phyloP scores from a whole-genome alignment of 768 basidiomycete species.

The Rhizopogon vinicolor region DNA sequence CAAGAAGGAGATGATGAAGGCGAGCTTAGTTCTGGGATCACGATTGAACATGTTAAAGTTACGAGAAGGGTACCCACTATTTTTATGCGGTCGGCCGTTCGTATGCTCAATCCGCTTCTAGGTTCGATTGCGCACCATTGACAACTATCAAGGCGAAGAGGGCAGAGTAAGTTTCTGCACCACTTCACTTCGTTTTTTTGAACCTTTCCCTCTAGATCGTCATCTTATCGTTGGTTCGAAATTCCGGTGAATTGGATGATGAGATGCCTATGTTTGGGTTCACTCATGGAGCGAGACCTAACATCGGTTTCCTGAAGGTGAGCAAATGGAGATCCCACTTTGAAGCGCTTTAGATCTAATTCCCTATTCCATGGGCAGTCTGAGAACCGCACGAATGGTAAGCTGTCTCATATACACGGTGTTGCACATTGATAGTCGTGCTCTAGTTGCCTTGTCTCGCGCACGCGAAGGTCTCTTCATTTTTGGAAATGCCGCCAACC shows the following conservation, averaged over 20 bases:
- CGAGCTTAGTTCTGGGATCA: constrained; percentile 6
- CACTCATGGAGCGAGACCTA: constrained; percentile 20
- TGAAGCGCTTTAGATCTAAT: background rate
- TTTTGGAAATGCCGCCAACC: constrained; percentile 58
- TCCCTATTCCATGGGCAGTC: constrained; percentile 33
- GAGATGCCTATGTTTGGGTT: constrained; percentile 16
- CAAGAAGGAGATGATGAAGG: constrained; percentile 36
- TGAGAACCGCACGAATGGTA: constrained; percentile 51
- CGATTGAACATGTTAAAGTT: constrained; percentile 46
- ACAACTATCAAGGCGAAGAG: constrained; percentile 78
- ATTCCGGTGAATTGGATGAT: constrained; percentile 49
- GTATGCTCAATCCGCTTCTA: constrained; percentile 15
- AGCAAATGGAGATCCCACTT: background rate
- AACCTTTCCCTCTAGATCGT: constrained; percentile 42
- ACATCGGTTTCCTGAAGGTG: constrained; percentile 75
- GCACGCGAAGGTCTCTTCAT: constrained; percentile 73
- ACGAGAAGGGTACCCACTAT: constrained; percentile 42
- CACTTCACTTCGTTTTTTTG: background rate
- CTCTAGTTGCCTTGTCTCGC: constrained; percentile 62
- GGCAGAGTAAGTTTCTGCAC: constrained; percentile 37
- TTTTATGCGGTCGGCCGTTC: background rate
- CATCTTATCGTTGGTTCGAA: constrained; percentile 71
- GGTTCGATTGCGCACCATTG: constrained; percentile 70
- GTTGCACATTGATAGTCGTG: constrained; percentile 2
- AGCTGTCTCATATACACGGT: background rate